Evolutionary conservation across 2,329 filamentous ascomycete species (phyloP), one percentile per base, ranked within the genome.

Genomic region (Fusarium fujikuroi): DNA sequence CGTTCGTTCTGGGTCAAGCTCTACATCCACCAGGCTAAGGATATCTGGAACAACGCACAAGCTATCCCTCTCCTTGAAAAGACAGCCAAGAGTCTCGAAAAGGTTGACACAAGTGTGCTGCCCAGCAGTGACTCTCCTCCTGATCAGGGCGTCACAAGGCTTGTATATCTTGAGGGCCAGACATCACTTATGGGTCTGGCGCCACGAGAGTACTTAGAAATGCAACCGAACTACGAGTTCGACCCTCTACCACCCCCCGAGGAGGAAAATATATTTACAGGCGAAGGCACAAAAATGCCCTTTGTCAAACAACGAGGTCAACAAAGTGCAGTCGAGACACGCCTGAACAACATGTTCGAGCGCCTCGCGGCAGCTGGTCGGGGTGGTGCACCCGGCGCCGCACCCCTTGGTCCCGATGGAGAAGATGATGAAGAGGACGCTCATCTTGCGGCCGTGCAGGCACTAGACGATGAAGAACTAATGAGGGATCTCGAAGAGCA

Each of bases 1-100:
- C 78, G 80, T 25, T 87, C 89, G 62, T 88, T 97, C 42, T 89
- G 94, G 77, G 90, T 91, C 9, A 90, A 92, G 77, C 86, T 97
- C 5, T 97, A 97, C 79, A 87, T 94, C 34, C 86, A 90, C 63
- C 90, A 92, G 49, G 88, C 92, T 9, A 95, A 95, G 78, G 93
- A 95, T 75, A 84, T 97, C 7, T 98, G 95, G 95, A 95, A 95
- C 79, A 94, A 91, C 8, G 87, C 92, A 2, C 91, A 94, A 76
- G 90, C 89, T 19, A 91, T 88, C 7, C 84, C 86, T 9, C 83
- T 97, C 12, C 87, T 98, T 4, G 87, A 92, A 36, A 90, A 93
- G 76, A 89, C 92, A 21, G 92, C 91, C 49, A 88, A 89, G 69
- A 87, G 87, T 16, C 83, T 89, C 8, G 79, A 80, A 37, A 84